These are phyloP conservation scores for Ogataea parapolymorpha DNA, from an alignment of 805 yeast species.

Conservation along the genomic window DNA sequence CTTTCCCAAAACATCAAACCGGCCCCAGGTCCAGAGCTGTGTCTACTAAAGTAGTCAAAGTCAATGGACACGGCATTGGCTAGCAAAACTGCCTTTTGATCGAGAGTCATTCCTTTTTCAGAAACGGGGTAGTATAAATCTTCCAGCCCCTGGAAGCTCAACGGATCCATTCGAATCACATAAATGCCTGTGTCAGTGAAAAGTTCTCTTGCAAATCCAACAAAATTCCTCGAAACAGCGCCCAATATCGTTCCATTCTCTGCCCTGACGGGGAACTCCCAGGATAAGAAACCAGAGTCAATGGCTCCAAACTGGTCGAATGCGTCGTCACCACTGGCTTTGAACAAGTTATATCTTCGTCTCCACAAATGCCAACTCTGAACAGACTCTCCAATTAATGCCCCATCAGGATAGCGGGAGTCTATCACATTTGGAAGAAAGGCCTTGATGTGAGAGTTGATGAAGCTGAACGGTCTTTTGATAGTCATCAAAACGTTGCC, in stretches of 20 bases:
- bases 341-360: conserved; percentile 77
- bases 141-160: conserved; percentile 58
- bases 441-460: conserved; percentile 83
- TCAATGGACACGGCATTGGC: conserved; percentile 91
- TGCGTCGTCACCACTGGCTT: conserved; percentile 37
- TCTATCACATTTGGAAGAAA: conserved; percentile 50
- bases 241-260: conserved; percentile 59
- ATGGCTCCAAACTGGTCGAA: conserved; percentile 81
- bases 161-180: conserved; percentile 77
- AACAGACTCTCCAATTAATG: conserved; percentile 74
- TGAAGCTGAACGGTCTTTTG: conserved; percentile 78
- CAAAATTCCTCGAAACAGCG: conserved; percentile 89
- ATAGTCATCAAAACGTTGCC: conserved; percentile 64
- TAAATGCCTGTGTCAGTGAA: conserved; percentile 95
- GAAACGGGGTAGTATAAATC: conserved; percentile 48
- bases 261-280: conserved; percentile 76
- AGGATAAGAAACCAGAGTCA: conserved; percentile 83
- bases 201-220: conserved; percentile 87
- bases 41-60: conserved; percentile 96
- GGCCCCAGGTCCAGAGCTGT: conserved; percentile 58
- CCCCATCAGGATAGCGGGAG: conserved; percentile 39
- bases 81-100: conserved; percentile 80
- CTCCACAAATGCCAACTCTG: conserved; percentile 97
- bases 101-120: conserved; percentile 50
- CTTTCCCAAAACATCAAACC: conserved; percentile 33